A percentile compares a stretch with the other conserved stretches of the same genome.
Conservation (phyloP, 768 basidiomycete species). For the Clathrus columnatus region DNA sequence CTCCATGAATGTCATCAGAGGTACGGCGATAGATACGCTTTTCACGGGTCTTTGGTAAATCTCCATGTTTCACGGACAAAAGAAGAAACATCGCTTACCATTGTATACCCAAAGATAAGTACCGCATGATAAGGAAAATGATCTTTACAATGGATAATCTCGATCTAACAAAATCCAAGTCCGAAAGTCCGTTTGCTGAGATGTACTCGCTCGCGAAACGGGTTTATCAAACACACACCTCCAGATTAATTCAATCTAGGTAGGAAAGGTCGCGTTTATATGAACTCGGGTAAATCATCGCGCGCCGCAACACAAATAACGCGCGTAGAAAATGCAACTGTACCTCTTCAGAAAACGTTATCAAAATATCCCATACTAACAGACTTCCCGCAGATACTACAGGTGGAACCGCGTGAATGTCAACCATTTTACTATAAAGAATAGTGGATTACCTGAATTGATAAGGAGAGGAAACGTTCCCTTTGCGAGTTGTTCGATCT, state of each 20-base stretch:
- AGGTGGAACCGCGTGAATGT: neutral
- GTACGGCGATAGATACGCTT: neutral
- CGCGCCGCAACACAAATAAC: too few relatives aligned
- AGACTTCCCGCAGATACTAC: neutral
- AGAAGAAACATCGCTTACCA: neutral
- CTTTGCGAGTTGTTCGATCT: neutral
- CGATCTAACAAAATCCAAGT: neutral
- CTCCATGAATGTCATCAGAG: neutral
- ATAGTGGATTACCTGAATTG: neutral
- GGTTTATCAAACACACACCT: neutral
- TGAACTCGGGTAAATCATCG: neutral
- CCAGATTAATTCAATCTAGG: neutral
- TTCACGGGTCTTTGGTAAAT: neutral
- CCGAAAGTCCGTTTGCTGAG: neutral
- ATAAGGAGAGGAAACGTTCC: neutral
- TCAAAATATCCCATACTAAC: neutral
- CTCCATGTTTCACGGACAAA: neutral
- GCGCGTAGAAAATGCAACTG: neutral
- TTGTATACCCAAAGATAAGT: neutral
- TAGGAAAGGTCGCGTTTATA: neutral
- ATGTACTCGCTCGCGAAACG: neutral
- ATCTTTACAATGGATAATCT: neutral
- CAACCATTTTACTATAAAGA: neutral
- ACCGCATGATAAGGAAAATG: neutral
- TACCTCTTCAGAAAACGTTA: neutral